A percentile compares a stretch with the other conserved stretches of the same genome.
Conservation (phyloP, 179 eudicot species). For the Carnegiea gigantea region DNA sequence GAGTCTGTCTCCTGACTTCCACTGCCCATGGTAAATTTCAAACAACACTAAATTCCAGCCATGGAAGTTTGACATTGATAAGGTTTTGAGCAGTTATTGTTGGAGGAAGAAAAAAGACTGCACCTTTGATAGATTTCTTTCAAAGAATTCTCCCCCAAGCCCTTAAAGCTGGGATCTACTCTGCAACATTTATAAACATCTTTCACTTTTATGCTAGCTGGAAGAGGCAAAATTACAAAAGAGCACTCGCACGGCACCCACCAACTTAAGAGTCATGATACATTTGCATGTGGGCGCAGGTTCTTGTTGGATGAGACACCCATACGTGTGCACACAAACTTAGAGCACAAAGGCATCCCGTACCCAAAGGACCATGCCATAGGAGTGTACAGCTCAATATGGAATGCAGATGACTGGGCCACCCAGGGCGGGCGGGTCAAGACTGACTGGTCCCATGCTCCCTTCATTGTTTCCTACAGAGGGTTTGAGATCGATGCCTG, state of each 20-base stretch:
- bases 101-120: no score
- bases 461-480: conserved; percentile 67
- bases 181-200: conserved; percentile 14
- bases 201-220: conserved; percentile 1
- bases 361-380: conserved; percentile 83
- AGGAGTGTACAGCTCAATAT: conserved; percentile 93
- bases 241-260: not conserved
- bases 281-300: conserved; percentile 21
- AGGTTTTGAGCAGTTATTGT: no score
- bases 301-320: conserved; percentile 87
- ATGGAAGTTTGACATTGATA: no score
- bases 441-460: conserved; percentile 85
- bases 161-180: not conserved
- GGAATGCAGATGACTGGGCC: conserved; percentile 61
- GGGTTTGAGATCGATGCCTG: conserved; percentile 70
- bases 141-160: no score
- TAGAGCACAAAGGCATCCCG: conserved; percentile 81
- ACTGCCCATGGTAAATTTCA: no score
- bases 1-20: no score
- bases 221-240: not conserved
- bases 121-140: no score
- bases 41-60: no score
- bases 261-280: no score
- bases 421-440: conserved; percentile 32
- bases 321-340: conserved; percentile 64